phyloP scores from a whole-genome alignment of 179 eudicot species.

The Spinacia oleracea region DNA sequence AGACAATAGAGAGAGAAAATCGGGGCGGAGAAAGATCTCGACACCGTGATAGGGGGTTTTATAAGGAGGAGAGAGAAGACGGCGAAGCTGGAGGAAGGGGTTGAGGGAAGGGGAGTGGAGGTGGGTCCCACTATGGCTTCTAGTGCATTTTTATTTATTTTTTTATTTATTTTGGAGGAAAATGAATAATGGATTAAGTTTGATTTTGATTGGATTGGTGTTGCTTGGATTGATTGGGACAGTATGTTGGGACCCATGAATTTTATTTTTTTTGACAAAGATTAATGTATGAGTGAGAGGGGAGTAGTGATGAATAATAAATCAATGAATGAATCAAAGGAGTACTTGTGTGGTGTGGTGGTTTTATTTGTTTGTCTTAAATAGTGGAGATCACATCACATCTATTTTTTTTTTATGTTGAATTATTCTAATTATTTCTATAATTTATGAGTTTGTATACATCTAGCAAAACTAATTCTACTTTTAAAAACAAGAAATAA shows the following conservation, averaged over 20 bases:
- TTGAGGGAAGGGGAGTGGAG: neutral
- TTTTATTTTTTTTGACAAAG: no score
- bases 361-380: neutral
- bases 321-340: no score
- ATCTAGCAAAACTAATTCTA: no score
- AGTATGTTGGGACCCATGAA: neutral
- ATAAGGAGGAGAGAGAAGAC: neutral
- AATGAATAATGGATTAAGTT: neutral
- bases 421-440: no score
- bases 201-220: conserved; percentile 1
- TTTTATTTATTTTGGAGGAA: neutral
- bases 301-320: no score
- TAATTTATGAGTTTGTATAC: no score
- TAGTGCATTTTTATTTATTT: neutral
- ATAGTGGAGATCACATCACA: neutral
- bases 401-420: no score
- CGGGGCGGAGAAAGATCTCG: conserved; percentile 14
- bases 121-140: neutral
- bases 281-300: neutral
- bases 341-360: no score
- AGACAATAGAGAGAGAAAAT: conserved; percentile 32
- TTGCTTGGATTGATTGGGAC: conserved; percentile 2
- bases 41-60: conserved; percentile 5
- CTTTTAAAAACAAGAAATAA: no score
- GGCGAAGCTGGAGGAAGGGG: neutral